Evolutionary conservation across 1,284 basidiomycete species (phyloP).

Genomic region (Mrakiaceae sp.): DNA sequence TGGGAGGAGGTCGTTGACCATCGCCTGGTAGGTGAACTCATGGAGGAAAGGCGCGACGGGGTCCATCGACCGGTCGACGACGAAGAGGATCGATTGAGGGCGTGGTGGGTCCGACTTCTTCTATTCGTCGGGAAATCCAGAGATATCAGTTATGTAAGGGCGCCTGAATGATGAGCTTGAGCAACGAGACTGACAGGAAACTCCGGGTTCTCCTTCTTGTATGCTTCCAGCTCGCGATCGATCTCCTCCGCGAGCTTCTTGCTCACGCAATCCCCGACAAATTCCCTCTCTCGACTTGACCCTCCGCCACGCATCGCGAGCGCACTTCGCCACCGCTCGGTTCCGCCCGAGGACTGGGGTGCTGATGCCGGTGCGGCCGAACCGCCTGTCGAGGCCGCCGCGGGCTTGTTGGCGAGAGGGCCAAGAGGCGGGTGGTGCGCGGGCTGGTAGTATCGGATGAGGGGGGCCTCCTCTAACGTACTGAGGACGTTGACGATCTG

Average conservation of each 20-base stretch:
- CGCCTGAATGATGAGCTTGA: not conserved
- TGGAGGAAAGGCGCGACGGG: constrained; percentile 80
- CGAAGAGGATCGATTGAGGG: constrained; percentile 70
- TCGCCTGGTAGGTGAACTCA: constrained; percentile 98
- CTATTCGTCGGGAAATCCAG: not conserved
- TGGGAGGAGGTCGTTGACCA: constrained; percentile 87
- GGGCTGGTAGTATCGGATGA: constrained; percentile 87
- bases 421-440: constrained; percentile 74
- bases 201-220: constrained; percentile 71
- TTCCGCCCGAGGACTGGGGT: constrained; percentile 48
- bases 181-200: constrained; percentile 53
- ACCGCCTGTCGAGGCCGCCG: constrained; percentile 27
- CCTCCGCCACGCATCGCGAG: constrained; percentile 29
- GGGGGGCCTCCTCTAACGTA: constrained; percentile 83
- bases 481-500: constrained; percentile 86
- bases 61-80: constrained; percentile 95
- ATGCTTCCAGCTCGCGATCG: constrained; percentile 67
- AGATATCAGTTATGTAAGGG: constrained; percentile 16
- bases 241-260: constrained; percentile 72
- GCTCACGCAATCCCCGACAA: constrained; percentile 46
- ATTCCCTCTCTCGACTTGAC: constrained; percentile 41
- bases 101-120: constrained; percentile 45
- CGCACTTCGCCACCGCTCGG: constrained; percentile 46
- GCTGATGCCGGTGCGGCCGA: constrained; percentile 36
- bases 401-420: constrained; percentile 53